Percentiles rank a stretch among this genome's conserved stretches.
These are phyloP conservation scores for Termitomyces sp. DNA, from an alignment of 768 basidiomycete species.

Conservation along the genomic window DNA sequence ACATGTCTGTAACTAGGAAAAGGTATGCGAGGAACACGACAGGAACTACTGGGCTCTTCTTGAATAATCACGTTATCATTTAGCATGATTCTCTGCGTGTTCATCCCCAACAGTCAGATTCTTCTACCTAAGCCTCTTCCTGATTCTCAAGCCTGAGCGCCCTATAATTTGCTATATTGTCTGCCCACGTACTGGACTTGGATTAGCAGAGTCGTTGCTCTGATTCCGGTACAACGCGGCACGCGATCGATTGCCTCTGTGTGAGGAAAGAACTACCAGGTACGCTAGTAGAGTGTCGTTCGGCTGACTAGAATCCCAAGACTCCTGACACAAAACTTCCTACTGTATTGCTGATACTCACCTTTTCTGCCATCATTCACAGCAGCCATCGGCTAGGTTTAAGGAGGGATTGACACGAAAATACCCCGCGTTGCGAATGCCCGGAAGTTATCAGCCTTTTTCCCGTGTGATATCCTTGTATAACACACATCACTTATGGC, in stretches of 20 bases:
- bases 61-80: not conserved
- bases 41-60: not conserved
- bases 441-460: not conserved
- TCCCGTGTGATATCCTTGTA: conserved; percentile 5
- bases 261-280: conserved; percentile 10
- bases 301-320: conserved; percentile 10
- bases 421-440: not conserved
- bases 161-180: not conserved
- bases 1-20: not conserved
- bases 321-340: conserved; percentile 1
- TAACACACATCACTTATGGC: conserved; percentile 8
- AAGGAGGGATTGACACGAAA: not conserved
- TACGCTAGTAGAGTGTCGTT: conserved; percentile 10
- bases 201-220: not conserved
- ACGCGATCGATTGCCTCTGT: conserved; percentile 5
- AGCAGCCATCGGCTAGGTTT: not conserved
- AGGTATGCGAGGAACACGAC: not conserved
- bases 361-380: not conserved
- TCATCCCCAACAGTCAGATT: not conserved
- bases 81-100: not conserved
- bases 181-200: not conserved
- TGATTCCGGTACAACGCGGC: not conserved
- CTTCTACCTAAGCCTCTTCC: not conserved
- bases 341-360: not conserved
- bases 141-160: not conserved